Conservation (phyloP, 1,139 yeast genomes). For the Pichia sp. region DNA sequence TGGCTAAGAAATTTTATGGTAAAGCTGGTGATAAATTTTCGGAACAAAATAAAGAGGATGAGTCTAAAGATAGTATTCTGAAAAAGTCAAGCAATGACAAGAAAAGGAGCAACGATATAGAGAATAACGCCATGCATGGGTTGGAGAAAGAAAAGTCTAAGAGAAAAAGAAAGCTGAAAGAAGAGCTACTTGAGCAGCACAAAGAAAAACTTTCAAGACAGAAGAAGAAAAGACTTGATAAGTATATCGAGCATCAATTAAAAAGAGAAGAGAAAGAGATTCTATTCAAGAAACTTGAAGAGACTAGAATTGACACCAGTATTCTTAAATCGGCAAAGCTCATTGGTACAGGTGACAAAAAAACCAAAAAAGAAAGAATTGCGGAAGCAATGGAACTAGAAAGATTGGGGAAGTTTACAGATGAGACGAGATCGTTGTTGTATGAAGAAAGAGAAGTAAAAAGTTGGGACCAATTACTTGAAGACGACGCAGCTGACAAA, state of each 20-base stretch:
- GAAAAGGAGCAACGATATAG: slow-evolving; percentile 4
- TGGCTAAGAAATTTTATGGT: slow-evolving; percentile 19
- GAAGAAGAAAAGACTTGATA: slow-evolving; percentile 73
- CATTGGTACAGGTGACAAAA: slow-evolving; percentile 69
- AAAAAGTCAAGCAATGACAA: background rate
- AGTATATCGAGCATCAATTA: slow-evolving; percentile 81
- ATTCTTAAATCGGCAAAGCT: slow-evolving; percentile 66
- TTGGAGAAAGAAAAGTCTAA: slow-evolving; percentile 54
- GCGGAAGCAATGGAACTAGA: slow-evolving; percentile 74
- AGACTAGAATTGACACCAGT: slow-evolving; percentile 69
- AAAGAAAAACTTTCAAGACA: slow-evolving; percentile 66
- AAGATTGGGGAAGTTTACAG: slow-evolving; percentile 68
- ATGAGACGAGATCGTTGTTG: slow-evolving; percentile 54
- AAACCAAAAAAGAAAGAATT: slow-evolving; percentile 66
- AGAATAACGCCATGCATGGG: slow-evolving; percentile 11
- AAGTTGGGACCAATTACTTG: slow-evolving; percentile 53
- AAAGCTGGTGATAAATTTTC: slow-evolving; percentile 15
- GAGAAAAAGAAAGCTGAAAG: slow-evolving; percentile 62
- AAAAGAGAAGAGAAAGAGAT: slow-evolving; percentile 85
- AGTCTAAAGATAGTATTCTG: background rate
- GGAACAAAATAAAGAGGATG: background rate
- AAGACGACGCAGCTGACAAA: slow-evolving; percentile 27
- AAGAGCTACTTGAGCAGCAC: slow-evolving; percentile 52
- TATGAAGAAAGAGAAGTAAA: slow-evolving; percentile 67
- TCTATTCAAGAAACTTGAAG: slow-evolving; percentile 66